Conservation (phyloP, 805 yeast genomes). For the Myxozyma vanderwaltii region DNA sequence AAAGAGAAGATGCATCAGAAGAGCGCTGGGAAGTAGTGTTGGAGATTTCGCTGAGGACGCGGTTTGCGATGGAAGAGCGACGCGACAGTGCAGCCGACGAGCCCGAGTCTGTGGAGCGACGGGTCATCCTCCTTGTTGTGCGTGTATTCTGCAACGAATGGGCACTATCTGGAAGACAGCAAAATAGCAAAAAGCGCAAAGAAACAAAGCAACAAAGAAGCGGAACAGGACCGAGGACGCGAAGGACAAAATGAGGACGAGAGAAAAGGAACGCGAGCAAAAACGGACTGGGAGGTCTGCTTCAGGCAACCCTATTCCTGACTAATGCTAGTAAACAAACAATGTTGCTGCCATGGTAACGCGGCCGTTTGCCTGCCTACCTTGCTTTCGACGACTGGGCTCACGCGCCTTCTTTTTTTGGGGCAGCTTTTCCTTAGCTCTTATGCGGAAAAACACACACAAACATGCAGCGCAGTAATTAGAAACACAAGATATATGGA, state of each 20-base stretch:
- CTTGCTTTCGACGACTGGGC: too few species aligned
- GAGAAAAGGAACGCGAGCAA: background rate
- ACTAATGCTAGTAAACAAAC: background rate
- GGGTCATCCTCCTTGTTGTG: constrained; percentile 1
- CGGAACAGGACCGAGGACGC: background rate
- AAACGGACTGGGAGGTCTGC: background rate
- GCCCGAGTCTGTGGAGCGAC: background rate
- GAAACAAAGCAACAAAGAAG: background rate
- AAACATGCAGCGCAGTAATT: too few species aligned
- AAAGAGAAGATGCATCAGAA: constrained; percentile 1
- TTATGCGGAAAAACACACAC: too few species aligned
- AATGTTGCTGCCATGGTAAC: background rate
- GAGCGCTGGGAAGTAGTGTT: constrained; percentile 10
- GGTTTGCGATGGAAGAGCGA: constrained; percentile 12
- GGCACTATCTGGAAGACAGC: background rate
- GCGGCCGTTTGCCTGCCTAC: too few species aligned
- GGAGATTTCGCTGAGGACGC: constrained; percentile 24
- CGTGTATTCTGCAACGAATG: background rate
- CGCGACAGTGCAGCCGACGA: background rate
- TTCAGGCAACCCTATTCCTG: too few species aligned
- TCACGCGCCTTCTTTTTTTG: too few species aligned
- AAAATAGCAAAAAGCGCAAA: too few species aligned
- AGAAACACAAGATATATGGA: too few species aligned
- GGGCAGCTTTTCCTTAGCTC: too few species aligned
- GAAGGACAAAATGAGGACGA: background rate